These are phyloP conservation scores for Myxozyma sirexii DNA, from an alignment of 805 yeast genomes.

Conservation along the genomic window DNA sequence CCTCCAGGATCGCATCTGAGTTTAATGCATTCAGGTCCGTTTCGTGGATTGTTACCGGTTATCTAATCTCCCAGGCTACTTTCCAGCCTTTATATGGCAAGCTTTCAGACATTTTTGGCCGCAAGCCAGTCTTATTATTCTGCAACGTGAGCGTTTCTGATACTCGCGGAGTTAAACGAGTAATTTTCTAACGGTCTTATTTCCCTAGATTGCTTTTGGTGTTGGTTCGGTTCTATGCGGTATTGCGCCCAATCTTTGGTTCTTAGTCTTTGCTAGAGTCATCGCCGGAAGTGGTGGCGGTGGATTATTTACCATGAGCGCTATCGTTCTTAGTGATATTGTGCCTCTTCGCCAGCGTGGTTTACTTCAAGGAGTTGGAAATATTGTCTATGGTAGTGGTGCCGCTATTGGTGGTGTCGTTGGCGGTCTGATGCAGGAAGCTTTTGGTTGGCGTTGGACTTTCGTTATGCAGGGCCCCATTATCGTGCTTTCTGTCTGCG, in stretches of 20 bases:
- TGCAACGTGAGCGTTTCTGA: constrained; percentile 41
- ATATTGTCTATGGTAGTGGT: constrained; percentile 76
- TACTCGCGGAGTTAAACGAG: constrained; percentile 38
- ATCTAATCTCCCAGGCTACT: constrained; percentile 68
- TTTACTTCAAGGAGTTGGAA: constrained; percentile 78
- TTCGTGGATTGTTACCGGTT: constrained; percentile 76
- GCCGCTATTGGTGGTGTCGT: constrained; percentile 66
- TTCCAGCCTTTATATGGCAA: constrained; percentile 79
- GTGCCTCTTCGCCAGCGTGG: constrained; percentile 78
- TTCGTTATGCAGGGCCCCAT: constrained; percentile 48
- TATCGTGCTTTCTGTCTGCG: constrained; percentile 44
- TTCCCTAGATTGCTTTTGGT: constrained; percentile 47
- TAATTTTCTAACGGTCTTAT: too few relatives aligned
- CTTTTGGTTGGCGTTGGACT: constrained; percentile 66
- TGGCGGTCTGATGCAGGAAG: constrained; percentile 57
- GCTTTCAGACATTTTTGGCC: constrained; percentile 60
- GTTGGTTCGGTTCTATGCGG: constrained; percentile 59
- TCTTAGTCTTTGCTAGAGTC: constrained; percentile 50
- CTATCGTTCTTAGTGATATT: constrained; percentile 75
- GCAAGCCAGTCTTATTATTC: constrained; percentile 47
- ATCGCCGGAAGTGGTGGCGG: constrained; percentile 94
- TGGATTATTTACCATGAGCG: constrained; percentile 73
- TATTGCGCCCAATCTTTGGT: constrained; percentile 43
- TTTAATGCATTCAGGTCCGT: constrained; percentile 55
- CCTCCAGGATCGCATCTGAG: constrained; percentile 60